Evolutionary conservation across 2,329 filamentous ascomycete species (phyloP), one percentile per base, ranked within the genome.

Genomic region (Trichoderma oligosporum): DNA sequence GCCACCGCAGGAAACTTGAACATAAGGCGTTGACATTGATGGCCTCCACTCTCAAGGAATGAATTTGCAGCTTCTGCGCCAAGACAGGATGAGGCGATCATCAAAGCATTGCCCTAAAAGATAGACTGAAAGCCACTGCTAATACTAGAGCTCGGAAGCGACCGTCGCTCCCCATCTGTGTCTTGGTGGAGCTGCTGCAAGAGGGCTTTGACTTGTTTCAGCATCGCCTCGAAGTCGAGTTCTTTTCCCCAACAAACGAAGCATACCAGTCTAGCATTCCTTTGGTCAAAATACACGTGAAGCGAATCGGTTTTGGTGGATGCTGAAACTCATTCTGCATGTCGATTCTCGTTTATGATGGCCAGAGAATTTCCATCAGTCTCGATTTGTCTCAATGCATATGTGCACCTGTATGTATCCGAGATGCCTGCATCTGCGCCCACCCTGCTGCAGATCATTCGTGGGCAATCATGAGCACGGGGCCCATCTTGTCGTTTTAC

Each of bases 361-460:
- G 35, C 14, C 47, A 20, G 2, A 31, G 24, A 39, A 14, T 33
- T n/a, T 12, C 33, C 22, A n/a, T 2, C 25, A n/a, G 25, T 33
- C 49, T 33, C 18, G 16, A 53, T 53, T 22, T 47, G 52, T 47
- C 52, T 16, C 33, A 31, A 46, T 29, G 52, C 41, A 56, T 48
- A 41, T 27, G 33, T 14, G 11, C 24, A 39, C 41, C 29, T 56
- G 36, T 48, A 22, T 38, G 51, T 24, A 46, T 38, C 41, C 41
- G 29, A 52, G 36, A 55, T 46, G 51, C 31, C 51, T 27, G 45
- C 54, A 53, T 54, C 48, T 39, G 56, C 35, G 35, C 18, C 56
- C 42, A 54, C 56, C 56, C 48, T 53, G 48, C 49, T 58, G 56
- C 56, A 58, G 56, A 58, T 58, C 56, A 33, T 47, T 33, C 51